Percentiles rank a stretch among this genome's conserved stretches.
These are phyloP conservation scores for Ascodesmis nigricans DNA, from an alignment of 495 filamentous ascomycete species.

Conservation along the genomic window DNA sequence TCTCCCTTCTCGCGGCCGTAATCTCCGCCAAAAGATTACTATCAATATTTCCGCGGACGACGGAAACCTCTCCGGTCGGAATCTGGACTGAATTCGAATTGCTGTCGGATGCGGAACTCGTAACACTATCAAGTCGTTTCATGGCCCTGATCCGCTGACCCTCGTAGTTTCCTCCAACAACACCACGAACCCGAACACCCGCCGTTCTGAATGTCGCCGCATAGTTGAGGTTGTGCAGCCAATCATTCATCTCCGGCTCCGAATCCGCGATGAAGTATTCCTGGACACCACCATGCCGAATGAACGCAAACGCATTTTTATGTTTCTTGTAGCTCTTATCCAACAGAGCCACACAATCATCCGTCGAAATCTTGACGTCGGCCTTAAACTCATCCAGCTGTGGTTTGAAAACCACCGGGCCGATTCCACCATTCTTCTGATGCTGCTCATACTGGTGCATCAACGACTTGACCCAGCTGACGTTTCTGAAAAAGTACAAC, in stretches of 20 bases:
- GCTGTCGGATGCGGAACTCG: slow-evolving; percentile 30
- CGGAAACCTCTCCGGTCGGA: slow-evolving; percentile 45
- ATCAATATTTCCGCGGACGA: slow-evolving; percentile 47
- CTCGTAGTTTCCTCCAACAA: slow-evolving; percentile 68
- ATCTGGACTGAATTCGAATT: slow-evolving; percentile 35
- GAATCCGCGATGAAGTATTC: slow-evolving; percentile 78
- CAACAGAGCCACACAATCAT: slow-evolving; percentile 70
- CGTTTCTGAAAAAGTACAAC: slow-evolving; percentile 88
- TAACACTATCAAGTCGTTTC: slow-evolving; percentile 36
- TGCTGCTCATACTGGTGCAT: slow-evolving; percentile 70
- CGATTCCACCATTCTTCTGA: slow-evolving; percentile 42
- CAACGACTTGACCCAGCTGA: slow-evolving; percentile 71
- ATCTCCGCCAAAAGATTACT: slow-evolving; percentile 65
- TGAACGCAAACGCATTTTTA: slow-evolving; percentile 82
- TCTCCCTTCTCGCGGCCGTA: slow-evolving; percentile 49
- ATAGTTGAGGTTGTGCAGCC: slow-evolving; percentile 91
- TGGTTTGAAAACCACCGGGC: slow-evolving; percentile 67
- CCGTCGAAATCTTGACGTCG: slow-evolving; percentile 74
- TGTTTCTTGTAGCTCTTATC: slow-evolving; percentile 84
- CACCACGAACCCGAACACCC: slow-evolving; percentile 73
- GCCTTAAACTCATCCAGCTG: slow-evolving; percentile 81
- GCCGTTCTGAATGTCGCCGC: slow-evolving; percentile 81
- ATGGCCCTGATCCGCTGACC: slow-evolving; percentile 55
- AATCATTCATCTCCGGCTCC: slow-evolving; percentile 86
- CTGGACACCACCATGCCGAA: slow-evolving; percentile 70